These are phyloP conservation scores for Saccharomycopsis microspora DNA, from an alignment of 805 yeast genomes.

Conservation along the genomic window DNA sequence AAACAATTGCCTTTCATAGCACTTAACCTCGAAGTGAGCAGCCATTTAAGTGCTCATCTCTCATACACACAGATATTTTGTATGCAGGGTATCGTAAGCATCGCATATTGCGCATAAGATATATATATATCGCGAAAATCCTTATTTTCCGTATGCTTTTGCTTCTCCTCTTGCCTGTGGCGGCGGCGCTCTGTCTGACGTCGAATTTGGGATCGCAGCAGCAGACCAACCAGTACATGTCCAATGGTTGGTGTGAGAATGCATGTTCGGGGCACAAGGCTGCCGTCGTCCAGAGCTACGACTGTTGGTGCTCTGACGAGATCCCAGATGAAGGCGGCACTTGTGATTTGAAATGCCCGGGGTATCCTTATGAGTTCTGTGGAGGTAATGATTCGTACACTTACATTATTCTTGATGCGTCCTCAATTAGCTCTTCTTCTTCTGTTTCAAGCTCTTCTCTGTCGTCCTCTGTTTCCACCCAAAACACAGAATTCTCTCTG, in stretches of 20 bases:
- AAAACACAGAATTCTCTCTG: background rate
- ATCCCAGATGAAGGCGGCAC: background rate
- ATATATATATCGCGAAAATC: too few relatives aligned
- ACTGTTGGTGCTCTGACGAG: constrained; percentile 6
- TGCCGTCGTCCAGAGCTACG: constrained; percentile 4
- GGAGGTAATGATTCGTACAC: constrained; percentile 3
- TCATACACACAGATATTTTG: too few relatives aligned
- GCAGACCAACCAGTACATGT: constrained; percentile 1
- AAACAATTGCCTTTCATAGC: too few relatives aligned
- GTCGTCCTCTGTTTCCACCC: background rate
- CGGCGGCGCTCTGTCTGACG: background rate
- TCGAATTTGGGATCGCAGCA: background rate
- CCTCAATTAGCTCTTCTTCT: background rate
- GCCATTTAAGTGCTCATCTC: too few relatives aligned
- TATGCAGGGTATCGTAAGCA: too few relatives aligned
- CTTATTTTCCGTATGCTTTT: background rate
- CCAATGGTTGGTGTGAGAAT: constrained; percentile 2
- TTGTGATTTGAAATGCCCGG: constrained; percentile 7
- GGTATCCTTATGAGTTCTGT: constrained; percentile 8
- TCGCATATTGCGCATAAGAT: too few relatives aligned
- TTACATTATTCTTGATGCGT: background rate
- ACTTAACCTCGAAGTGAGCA: too few relatives aligned
- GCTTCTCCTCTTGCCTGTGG: background rate
- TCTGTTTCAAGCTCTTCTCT: background rate
- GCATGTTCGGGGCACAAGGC: background rate